A percentile compares a stretch with the other conserved stretches of the same genome.
phyloP scores from a whole-genome alignment of 2,329 filamentous ascomycete species.

The Venturia nashicola region DNA sequence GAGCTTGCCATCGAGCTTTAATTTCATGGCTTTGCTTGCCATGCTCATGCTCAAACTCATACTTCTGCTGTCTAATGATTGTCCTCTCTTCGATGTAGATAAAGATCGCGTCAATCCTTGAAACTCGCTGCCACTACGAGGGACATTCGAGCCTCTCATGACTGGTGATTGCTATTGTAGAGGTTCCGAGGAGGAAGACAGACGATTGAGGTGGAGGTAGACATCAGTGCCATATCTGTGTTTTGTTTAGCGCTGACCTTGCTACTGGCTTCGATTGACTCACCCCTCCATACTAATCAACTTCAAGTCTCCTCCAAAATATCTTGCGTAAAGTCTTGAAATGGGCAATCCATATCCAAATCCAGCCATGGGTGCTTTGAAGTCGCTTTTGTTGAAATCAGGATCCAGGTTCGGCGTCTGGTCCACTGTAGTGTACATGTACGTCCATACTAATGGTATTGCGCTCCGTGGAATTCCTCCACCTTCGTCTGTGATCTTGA shows the following conservation, averaged over 20 bases:
- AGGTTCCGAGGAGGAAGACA: slow-evolving; percentile 91
- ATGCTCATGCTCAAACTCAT: slow-evolving; percentile 20
- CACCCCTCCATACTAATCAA: slow-evolving; percentile 99
- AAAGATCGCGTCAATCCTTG: slow-evolving; percentile 48
- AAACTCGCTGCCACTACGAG: slow-evolving; percentile 20
- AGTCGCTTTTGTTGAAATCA: slow-evolving; percentile 97
- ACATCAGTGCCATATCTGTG: slow-evolving; percentile 91
- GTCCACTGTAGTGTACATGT: slow-evolving; percentile 99
- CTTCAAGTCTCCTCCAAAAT: slow-evolving; percentile 95
- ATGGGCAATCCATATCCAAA: slow-evolving; percentile 98
- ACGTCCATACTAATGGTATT: slow-evolving; percentile 98
- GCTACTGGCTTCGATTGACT: slow-evolving; percentile 22
- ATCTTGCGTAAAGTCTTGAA: slow-evolving; percentile 83
- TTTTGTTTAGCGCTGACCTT: slow-evolving; percentile 6
- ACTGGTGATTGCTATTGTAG: slow-evolving; percentile 86
- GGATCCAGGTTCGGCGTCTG: slow-evolving; percentile 89
- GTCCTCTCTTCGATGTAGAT: not conserved
- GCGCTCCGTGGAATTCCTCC: slow-evolving; percentile 87
- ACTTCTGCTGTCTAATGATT: not conserved
- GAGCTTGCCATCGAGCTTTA: slow-evolving; percentile 47
- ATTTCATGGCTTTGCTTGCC: slow-evolving; percentile 44
- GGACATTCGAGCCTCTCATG: slow-evolving; percentile 60
- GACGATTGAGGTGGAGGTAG: slow-evolving; percentile 90
- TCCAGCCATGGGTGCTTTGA: slow-evolving; percentile 97
- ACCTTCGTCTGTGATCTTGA: slow-evolving; percentile 95